Evolutionary conservation across 495 filamentous ascomycete species (phyloP), one percentile per base, ranked within the genome.

Genomic region (Penicillium goetzii): DNA sequence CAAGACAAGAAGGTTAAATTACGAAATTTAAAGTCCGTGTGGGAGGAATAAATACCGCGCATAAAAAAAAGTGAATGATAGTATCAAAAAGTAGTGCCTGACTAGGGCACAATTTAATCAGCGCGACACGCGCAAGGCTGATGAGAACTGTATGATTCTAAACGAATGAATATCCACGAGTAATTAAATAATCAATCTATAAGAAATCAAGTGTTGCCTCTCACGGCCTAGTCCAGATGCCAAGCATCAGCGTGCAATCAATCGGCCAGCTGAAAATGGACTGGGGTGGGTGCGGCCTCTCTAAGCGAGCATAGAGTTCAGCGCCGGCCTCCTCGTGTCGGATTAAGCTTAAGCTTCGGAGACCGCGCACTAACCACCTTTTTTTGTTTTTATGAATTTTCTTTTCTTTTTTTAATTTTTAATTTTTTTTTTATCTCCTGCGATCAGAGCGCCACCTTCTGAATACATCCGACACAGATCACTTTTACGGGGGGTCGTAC

Each of bases 261-360:
- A 41, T 23, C 19, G 45, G 47, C 52, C 52, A 55, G 50, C 55
- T 60, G 54, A 61, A 66, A 62, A 57, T 65, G 64, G 59, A 58
- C 52, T 40, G 32, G 52, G 34, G 57, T 63, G 63, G 61, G 63
- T 58, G 41, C 60, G 56, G 62, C 41, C 61, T 69, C 65, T 73
- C 68, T 79, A 77, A 79, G 76, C 76, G 74, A 78, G 74, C 74
- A 78, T 78, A 79, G 75, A 76, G 74, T 77, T 72, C 71, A 68
- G 70, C 70, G 70, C 62, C 68, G 62, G 58, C 55, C 56, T 74
- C 76, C 79, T 81, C 79, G 79, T 81, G 79, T 81, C 75, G 76
- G 77, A 80, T 81, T 81, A 81, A 81, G 79, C 79, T 81, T 81
- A 81, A 81, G 78, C 74, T 79, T 74, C 72, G 70, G 55, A 67